Percentiles rank a stretch among this genome's conserved stretches.
phyloP scores from a whole-genome alignment of 2,329 filamentous ascomycete genomes.

The Botrytis medusae region DNA sequence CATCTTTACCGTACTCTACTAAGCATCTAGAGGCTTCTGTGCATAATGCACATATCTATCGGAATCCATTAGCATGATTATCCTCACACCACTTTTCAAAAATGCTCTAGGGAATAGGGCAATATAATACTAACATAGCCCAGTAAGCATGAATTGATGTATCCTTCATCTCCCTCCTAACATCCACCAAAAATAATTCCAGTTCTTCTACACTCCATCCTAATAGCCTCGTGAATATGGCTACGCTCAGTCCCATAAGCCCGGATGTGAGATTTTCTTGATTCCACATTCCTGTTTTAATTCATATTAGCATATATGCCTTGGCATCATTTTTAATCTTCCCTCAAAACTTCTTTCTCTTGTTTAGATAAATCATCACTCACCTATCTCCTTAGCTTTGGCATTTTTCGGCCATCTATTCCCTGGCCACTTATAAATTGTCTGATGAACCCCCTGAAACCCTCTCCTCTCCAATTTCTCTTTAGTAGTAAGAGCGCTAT shows the following conservation, averaged over 20 bases:
- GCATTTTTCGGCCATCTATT: constrained; percentile 21
- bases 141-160: constrained; percentile 48
- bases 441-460: constrained; percentile 38
- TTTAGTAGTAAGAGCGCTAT: background rate
- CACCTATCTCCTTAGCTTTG: constrained; percentile 50
- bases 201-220: constrained; percentile 50
- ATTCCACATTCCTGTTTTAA: constrained; percentile 15
- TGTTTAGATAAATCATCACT: constrained; percentile 37
- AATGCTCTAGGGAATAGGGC: background rate
- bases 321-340: background rate
- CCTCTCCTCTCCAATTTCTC: constrained; percentile 33
- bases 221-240: constrained; percentile 50
- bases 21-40: constrained; percentile 3
- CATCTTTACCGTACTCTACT: too few species aligned
- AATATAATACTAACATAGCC: constrained; percentile 50
- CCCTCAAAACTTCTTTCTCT: background rate
- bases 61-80: background rate
- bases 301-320: background rate
- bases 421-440: constrained; percentile 28
- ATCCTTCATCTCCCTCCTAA: constrained; percentile 48
- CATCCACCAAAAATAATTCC: constrained; percentile 49
- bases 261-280: background rate
- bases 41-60: background rate
- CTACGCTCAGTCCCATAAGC: constrained; percentile 35
- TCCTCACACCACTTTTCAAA: too few species aligned